Evolutionary conservation across 169 alveolate genomes (phyloP), one percentile per base, ranked within the genome.

Genomic region (Plasmodium vinckei): DNA sequence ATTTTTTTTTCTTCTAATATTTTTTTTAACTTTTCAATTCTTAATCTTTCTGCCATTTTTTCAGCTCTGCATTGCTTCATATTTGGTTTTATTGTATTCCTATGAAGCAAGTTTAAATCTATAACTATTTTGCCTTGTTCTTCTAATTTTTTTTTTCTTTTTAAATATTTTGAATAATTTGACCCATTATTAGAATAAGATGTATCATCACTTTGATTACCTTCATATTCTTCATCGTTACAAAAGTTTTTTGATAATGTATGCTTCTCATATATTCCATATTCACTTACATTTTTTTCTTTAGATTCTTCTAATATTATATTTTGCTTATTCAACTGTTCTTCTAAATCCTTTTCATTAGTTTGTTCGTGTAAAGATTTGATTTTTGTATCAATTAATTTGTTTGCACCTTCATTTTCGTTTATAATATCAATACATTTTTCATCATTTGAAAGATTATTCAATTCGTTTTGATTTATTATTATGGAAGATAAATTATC

Each of bases 121-220:
- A 86, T 70, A 19, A 86, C 73, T 27, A 86, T 86, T 53, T 86
- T 86, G 2, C 91, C 91, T 70, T 86, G 77, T 17, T 86, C 87
- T 59, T 69, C 77, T 54, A 86, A 53, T 65, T 86, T 68, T 25
- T 19, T 86, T 63, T 53, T 86, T 47, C 9, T 68, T 44, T 33
- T 60, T 63, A 86, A 46, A 54, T 65, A 86, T 64, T 63, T 86
- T 69, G 21, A 49, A 61, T 86, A 86, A 69, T 59, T 70, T 9
- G 91, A 86, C 59, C 56, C 90, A 82, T 82, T 82, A 5, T 84
- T 82, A 46, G 90, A 82, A 47, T 82, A 82, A 47, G 84, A 67
- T 59, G 82, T 51, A 42, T 65, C 71, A 53, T 82, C 90, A 17
- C 82, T 82, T 67, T 9, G 67, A 49, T 67, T 67, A 39, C 46